These are phyloP conservation scores for Plasmodium malariae DNA, from an alignment of 169 alveolate species.

Conservation along the genomic window DNA sequence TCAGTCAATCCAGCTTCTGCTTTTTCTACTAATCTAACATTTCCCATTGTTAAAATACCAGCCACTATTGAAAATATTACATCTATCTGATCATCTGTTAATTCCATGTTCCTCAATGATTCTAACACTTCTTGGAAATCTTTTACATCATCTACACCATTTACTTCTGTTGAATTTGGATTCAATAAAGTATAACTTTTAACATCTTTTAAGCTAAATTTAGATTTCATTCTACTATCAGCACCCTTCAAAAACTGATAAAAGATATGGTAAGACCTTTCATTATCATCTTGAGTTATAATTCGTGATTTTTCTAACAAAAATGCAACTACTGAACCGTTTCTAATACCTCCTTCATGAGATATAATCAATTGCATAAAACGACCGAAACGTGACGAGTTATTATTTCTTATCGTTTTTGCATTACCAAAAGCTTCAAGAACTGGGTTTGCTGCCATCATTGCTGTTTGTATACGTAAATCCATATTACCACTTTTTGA, in stretches of 20 bases:
- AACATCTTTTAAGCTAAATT: constrained; percentile 84
- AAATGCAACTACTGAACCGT: constrained; percentile 94
- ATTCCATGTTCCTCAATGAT: constrained; percentile 93
- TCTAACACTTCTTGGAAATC: constrained; percentile 93
- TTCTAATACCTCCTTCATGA: constrained; percentile 91
- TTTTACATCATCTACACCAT: constrained; percentile 95
- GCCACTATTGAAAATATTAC: constrained; percentile 91
- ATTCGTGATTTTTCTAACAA: constrained; percentile 98
- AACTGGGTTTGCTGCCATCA: constrained; percentile 96
- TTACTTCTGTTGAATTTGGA: constrained; percentile 92
- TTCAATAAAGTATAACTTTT: constrained; percentile 87
- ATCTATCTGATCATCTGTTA: constrained; percentile 90
- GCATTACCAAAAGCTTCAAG: constrained; percentile 99
- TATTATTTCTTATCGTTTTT: constrained; percentile 97
- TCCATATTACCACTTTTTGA: constrained; percentile 84
- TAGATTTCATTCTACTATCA: constrained; percentile 82
- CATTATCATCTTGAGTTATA: constrained; percentile 93
- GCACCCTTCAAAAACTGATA: constrained; percentile 96
- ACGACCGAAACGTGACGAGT: constrained; percentile 98
- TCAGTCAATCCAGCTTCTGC: constrained; percentile 91
- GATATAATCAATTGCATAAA: constrained; percentile 94
- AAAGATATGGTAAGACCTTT: constrained; percentile 97
- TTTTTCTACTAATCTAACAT: constrained; percentile 92
- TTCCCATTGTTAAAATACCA: constrained; percentile 96
- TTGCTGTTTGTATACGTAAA: constrained; percentile 88